Conservation (phyloP, 2,329 filamentous ascomycete species). For the Penicillium sp. region DNA sequence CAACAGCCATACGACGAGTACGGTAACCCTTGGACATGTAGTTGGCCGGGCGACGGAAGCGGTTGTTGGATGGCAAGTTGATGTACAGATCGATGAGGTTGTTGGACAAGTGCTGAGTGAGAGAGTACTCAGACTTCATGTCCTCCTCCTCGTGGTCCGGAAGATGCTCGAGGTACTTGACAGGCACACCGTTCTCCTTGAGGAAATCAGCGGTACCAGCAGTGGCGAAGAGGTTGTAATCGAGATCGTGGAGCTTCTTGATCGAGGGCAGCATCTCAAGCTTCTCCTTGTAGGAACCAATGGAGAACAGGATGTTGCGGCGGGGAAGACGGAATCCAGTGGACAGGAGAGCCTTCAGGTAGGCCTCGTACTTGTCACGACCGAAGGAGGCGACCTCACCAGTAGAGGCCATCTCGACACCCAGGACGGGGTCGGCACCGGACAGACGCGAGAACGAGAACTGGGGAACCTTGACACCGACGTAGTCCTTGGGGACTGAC, state of each 20-base stretch:
- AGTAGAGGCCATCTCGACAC: conserved; percentile 98
- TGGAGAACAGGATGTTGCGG: conserved; percentile 91
- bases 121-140: conserved; percentile 92
- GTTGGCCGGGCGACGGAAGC: conserved; percentile 92
- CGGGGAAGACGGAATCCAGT: conserved; percentile 96
- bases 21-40: conserved; percentile 98
- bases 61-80: conserved; percentile 98
- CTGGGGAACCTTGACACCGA: conserved; percentile 96
- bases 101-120: conserved; percentile 94
- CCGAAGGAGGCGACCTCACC: conserved; percentile 98
- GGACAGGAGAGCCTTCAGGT: conserved; percentile 91
- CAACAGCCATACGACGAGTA: conserved; percentile 95
- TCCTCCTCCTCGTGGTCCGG: conserved; percentile 69
- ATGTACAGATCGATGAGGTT: conserved; percentile 99
- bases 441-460: conserved; percentile 98
- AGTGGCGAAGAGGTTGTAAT: conserved; percentile 94
- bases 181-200: conserved; percentile 84
- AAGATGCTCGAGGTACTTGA: conserved; percentile 90
- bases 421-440: conserved; percentile 91
- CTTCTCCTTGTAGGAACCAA: conserved; percentile 98
- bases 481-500: conserved; percentile 74
- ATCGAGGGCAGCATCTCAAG: conserved; percentile 94
- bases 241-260: conserved; percentile 81
- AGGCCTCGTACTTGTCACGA: conserved; percentile 93
- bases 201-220: conserved; percentile 96